Percentiles rank a stretch among this genome's conserved stretches.
phyloP scores from a whole-genome alignment of 140 eudicot species.

The Stevia rebaudiana region DNA sequence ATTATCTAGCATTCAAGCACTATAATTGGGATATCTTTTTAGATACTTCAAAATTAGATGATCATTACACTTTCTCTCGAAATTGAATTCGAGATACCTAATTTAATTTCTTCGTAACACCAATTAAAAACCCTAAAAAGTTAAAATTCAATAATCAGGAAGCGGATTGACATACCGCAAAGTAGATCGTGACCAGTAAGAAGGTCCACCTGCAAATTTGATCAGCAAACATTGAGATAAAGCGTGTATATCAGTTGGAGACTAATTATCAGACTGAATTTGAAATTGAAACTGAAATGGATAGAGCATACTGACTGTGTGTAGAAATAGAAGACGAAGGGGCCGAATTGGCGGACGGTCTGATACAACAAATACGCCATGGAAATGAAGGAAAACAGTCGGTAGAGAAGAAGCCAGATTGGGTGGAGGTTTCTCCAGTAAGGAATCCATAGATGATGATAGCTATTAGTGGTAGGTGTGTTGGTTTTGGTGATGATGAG shows the following conservation, averaged over 20 bases:
- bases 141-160: not conserved
- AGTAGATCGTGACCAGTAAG: constrained; percentile 56
- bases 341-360: constrained; percentile 33
- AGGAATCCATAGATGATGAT: constrained; percentile 65
- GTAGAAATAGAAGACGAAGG: constrained; percentile 67
- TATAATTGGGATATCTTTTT: not conserved
- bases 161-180: constrained; percentile 51
- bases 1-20: not conserved
- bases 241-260: not conserved
- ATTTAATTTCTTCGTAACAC: not conserved
- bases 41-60: not conserved
- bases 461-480: not conserved
- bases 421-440: constrained; percentile 71
- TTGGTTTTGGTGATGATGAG: constrained; percentile 20
- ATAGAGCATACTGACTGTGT: constrained; percentile 49
- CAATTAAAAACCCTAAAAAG: not conserved
- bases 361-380: constrained; percentile 58
- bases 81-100: not conserved
- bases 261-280: no score
- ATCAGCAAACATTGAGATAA: not conserved
- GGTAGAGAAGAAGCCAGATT: constrained; percentile 53
- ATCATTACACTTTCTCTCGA: not conserved
- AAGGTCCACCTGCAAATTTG: constrained; percentile 73
- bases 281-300: not conserved
- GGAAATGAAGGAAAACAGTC: constrained; percentile 47